These are phyloP conservation scores for Trichoderma erinaceum DNA, from an alignment of 495 filamentous ascomycete genomes.

Conservation along the genomic window DNA sequence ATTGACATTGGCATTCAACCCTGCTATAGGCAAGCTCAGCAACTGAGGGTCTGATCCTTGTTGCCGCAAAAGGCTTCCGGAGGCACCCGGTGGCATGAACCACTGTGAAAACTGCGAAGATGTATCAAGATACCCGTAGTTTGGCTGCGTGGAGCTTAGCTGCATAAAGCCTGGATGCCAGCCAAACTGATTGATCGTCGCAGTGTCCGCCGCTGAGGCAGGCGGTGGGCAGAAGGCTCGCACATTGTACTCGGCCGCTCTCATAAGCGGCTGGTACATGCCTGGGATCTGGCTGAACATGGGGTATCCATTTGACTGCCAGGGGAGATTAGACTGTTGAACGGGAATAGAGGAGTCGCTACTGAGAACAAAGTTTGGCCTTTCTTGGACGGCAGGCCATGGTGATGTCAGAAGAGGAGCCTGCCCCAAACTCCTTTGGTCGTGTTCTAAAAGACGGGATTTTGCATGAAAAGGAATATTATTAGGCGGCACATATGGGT, in stretches of 20 bases:
- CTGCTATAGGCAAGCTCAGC: background rate
- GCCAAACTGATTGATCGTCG: background rate
- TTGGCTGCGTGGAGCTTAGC: background rate
- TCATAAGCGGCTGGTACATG: slow-evolving; percentile 2
- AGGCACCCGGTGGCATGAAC: background rate
- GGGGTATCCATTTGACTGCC: background rate
- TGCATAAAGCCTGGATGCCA: background rate
- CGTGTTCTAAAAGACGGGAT: background rate
- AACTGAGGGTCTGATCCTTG: background rate
- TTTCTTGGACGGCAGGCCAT: background rate
- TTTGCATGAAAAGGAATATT: slow-evolving; percentile 9
- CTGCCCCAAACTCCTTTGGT: background rate
- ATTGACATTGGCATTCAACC: background rate
- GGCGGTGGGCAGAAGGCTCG: slow-evolving; percentile 14
- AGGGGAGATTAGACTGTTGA: background rate
- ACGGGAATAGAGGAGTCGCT: background rate
- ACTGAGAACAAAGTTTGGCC: background rate
- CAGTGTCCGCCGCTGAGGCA: background rate
- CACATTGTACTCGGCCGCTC: slow-evolving; percentile 13
- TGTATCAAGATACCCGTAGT: background rate
- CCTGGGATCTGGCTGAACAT: slow-evolving; percentile 1
- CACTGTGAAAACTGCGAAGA: background rate
- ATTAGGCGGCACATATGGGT: background rate
- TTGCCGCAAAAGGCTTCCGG: background rate
- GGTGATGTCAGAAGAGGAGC: background rate